Evolutionary conservation across 176 grass and related monocot species (phyloP).

Genomic region (Juncus effusus): DNA sequence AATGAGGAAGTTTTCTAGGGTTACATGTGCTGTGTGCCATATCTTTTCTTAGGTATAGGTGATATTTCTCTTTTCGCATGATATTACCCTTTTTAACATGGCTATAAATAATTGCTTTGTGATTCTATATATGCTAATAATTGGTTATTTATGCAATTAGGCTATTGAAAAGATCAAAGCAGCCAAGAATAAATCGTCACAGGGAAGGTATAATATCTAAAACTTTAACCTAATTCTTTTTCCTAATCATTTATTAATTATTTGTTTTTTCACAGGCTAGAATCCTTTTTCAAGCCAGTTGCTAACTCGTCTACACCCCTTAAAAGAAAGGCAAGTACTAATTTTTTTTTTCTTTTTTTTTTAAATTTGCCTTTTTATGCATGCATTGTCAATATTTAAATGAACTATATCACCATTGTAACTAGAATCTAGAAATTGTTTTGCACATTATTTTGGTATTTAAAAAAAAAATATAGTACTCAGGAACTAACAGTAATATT

Average conservation of each 20-base stretch:
- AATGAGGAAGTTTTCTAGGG: too few relatives aligned
- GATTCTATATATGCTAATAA: slow-evolving; percentile 18
- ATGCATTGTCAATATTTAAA: neutral
- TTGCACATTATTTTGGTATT: neutral
- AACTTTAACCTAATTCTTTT: slow-evolving; percentile 6
- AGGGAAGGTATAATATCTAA: slow-evolving; percentile 38
- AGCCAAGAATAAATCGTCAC: slow-evolving; percentile 48
- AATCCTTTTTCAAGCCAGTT: slow-evolving; percentile 47
- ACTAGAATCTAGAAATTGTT: slow-evolving; percentile 1
- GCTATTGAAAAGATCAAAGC: slow-evolving; percentile 57
- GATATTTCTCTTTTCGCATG: too few relatives aligned
- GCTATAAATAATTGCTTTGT: neutral
- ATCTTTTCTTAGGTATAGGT: too few relatives aligned
- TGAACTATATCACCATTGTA: neutral
- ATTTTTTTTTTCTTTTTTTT: neutral
- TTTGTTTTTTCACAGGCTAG: slow-evolving; percentile 29
- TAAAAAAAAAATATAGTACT: neutral
- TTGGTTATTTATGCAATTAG: slow-evolving; percentile 23
- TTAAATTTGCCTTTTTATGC: neutral
- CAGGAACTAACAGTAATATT: neutral
- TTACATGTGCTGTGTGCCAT: too few relatives aligned
- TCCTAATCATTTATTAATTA: slow-evolving; percentile 9
- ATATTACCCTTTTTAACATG: too few relatives aligned
- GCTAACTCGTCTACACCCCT: slow-evolving; percentile 26
- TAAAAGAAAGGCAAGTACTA: slow-evolving; percentile 28